A percentile compares a stretch with the other conserved stretches of the same genome.
These are phyloP conservation scores for Botrytis tulipae DNA, from an alignment of 2,329 filamentous ascomycete species.

Conservation along the genomic window DNA sequence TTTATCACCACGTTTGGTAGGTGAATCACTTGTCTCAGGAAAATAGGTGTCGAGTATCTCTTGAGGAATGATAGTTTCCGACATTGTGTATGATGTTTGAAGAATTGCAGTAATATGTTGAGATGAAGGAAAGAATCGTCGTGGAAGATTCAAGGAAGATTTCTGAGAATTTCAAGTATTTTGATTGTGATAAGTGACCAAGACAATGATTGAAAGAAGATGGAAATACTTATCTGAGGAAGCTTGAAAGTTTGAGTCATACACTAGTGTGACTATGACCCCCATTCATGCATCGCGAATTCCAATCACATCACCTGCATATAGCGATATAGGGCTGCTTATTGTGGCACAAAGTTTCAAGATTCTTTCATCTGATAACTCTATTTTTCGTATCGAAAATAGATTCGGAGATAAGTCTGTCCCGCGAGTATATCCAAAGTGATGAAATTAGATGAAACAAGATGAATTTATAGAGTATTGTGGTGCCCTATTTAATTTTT, in stretches of 20 bases:
- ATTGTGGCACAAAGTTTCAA: no score
- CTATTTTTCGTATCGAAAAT: no score
- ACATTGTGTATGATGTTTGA: not conserved
- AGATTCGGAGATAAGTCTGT: no score
- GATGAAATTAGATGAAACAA: not conserved
- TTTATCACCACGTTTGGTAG: not conserved
- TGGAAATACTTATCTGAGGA: not conserved
- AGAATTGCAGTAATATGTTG: not conserved
- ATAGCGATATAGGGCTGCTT: not conserved
- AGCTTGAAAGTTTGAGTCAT: not conserved
- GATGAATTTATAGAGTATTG: not conserved
- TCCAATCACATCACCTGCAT: not conserved
- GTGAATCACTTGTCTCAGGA: slow-evolving; percentile 17
- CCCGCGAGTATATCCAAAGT: not conserved
- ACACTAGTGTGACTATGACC: not conserved
- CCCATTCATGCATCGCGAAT: not conserved
- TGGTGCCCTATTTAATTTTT: not conserved
- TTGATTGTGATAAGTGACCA: not conserved
- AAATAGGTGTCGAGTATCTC: slow-evolving; percentile 25
- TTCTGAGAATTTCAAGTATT: not conserved
- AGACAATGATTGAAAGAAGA: not conserved
- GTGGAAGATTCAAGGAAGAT: not conserved
- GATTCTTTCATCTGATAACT: not conserved
- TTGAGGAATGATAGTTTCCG: not conserved
- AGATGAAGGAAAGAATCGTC: not conserved